Conservation (phyloP, 1,284 basidiomycete species). For the Trichosporon ovoides region DNA sequence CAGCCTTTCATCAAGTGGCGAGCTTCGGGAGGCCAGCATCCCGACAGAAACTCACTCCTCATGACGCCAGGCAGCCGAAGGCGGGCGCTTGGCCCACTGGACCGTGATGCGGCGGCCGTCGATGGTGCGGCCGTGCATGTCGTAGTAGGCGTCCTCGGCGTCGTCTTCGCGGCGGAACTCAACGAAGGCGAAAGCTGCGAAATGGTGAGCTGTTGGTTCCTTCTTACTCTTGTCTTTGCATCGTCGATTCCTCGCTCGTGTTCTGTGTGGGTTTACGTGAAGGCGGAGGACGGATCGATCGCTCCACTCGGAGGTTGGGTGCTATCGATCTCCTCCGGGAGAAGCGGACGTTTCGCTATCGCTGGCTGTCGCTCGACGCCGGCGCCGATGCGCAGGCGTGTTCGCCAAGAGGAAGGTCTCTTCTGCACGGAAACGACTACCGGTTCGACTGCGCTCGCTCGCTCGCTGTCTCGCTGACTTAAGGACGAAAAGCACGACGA, state of each 20-base stretch:
- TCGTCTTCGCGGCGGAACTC: slow-evolving; percentile 78
- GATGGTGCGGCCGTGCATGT: slow-evolving; percentile 80
- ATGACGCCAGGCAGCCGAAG: slow-evolving; percentile 77
- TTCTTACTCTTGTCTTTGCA: slow-evolving; percentile 23
- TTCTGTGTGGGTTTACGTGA: too few species aligned
- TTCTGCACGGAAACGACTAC: background rate
- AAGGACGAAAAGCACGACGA: background rate
- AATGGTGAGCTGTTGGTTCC: slow-evolving; percentile 26
- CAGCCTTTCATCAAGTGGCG: background rate
- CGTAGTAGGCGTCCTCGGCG: slow-evolving; percentile 83
- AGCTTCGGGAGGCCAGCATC: too few species aligned
- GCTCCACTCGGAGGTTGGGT: background rate
- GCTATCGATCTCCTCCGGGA: slow-evolving; percentile 3
- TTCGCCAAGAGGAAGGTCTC: background rate
- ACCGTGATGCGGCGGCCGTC: slow-evolving; percentile 76
- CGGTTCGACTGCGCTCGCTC: background rate
- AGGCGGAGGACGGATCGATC: background rate
- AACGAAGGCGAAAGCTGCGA: slow-evolving; percentile 80
- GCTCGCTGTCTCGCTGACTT: too few species aligned
- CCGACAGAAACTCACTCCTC: slow-evolving; percentile 49
- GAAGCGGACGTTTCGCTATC: slow-evolving; percentile 3
- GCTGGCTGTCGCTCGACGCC: slow-evolving; percentile 2
- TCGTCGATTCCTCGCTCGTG: slow-evolving; percentile 24
- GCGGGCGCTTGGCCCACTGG: slow-evolving; percentile 86
- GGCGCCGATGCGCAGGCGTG: background rate